Evolutionary conservation across 208 protist species (phyloP).

Genomic region (Strigomonas galati): DNA sequence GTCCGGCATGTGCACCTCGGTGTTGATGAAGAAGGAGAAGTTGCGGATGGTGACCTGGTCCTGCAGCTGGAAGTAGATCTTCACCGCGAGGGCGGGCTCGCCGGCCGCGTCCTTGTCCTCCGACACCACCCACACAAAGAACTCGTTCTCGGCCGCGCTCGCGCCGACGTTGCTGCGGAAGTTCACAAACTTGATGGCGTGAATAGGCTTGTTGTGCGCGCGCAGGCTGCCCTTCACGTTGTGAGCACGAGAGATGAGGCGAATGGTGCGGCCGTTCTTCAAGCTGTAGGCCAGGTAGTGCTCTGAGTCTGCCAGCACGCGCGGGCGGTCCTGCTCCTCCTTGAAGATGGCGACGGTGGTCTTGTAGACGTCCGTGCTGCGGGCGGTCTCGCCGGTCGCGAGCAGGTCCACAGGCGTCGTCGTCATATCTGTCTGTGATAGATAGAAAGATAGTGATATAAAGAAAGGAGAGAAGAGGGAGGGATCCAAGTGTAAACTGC

Average conservation of each 20-base stretch:
- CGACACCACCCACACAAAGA: conserved; percentile 78
- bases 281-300: conserved; percentile 79
- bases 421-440: background rate
- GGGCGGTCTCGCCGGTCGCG: conserved; percentile 19
- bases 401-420: conserved; percentile 39
- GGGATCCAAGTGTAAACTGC: too few relatives aligned
- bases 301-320: conserved; percentile 76
- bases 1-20: conserved; percentile 49
- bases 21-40: conserved; percentile 87
- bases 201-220: conserved; percentile 51
- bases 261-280: conserved; percentile 65
- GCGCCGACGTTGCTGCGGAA: conserved; percentile 86
- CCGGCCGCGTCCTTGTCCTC: conserved; percentile 26
- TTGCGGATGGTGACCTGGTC: conserved; percentile 59
- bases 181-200: conserved; percentile 79
- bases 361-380: conserved; percentile 30
- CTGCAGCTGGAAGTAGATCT: conserved; percentile 71
- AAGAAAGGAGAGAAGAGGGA: conserved; percentile 11
- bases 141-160: conserved; percentile 54
- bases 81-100: conserved; percentile 36
- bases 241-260: conserved; percentile 55
- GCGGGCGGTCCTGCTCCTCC: conserved; percentile 38
- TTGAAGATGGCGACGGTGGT: conserved; percentile 67
- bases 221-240: conserved; percentile 55
- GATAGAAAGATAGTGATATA: conserved; percentile 6